phyloP scores from a whole-genome alignment of 768 basidiomycete genomes.

The Phanerodontia chrysosporium region DNA sequence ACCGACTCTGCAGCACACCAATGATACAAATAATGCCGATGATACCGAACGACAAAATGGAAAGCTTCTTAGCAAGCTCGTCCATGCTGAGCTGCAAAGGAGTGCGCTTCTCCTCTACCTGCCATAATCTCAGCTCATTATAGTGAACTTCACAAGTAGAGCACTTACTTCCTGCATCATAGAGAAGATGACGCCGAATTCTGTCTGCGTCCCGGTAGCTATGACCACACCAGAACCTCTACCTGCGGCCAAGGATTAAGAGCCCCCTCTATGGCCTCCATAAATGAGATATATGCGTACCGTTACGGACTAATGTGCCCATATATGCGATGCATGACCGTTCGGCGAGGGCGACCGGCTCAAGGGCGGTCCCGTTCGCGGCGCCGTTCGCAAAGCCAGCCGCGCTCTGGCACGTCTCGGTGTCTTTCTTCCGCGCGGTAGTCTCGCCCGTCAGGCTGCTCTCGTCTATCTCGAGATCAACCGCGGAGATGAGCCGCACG shows the following conservation, averaged over 20 bases:
- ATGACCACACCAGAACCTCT: conserved; percentile 86
- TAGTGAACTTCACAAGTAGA: neutral
- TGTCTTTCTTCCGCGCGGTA: conserved; percentile 65
- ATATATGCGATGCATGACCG: conserved; percentile 88
- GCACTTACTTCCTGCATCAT: conserved; percentile 91
- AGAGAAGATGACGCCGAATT: conserved; percentile 94
- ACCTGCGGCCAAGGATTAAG: conserved; percentile 35
- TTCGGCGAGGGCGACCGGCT: conserved; percentile 67
- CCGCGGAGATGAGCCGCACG: conserved; percentile 73
- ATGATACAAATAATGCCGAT: conserved; percentile 93
- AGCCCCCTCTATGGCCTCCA: neutral
- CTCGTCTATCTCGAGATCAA: conserved; percentile 93
- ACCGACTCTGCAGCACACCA: conserved; percentile 77
- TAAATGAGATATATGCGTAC: conserved; percentile 33
- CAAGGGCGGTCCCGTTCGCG: conserved; percentile 26
- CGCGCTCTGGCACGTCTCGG: conserved; percentile 47
- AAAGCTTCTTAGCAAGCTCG: conserved; percentile 89
- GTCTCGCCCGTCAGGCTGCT: conserved; percentile 95
- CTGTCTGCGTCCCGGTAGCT: conserved; percentile 78
- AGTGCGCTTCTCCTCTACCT: conserved; percentile 85
- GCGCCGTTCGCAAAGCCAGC: conserved; percentile 26
- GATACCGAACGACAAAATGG: conserved; percentile 85
- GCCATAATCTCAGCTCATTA: neutral
- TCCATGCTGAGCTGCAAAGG: conserved; percentile 95
- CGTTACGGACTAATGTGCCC: conserved; percentile 92